phyloP scores from a whole-genome alignment of 140 eudicot species.

The Cichorium intybus region DNA sequence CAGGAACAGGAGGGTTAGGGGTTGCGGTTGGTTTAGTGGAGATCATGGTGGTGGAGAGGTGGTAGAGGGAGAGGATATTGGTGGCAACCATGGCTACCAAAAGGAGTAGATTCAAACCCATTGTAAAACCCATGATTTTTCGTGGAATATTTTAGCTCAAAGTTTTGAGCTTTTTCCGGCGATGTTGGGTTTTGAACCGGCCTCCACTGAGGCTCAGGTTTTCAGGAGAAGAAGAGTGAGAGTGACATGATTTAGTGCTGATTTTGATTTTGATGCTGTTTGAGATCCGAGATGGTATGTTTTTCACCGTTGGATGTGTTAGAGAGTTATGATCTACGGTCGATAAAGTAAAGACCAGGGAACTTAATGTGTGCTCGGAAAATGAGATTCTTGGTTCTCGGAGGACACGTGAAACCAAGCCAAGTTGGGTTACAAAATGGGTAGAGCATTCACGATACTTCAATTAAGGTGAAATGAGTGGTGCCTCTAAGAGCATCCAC shows the following conservation, averaged over 20 bases:
- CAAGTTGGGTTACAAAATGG: background rate
- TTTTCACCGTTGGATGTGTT: slow-evolving; percentile 28
- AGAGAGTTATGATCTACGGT: slow-evolving; percentile 24
- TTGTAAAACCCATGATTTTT: slow-evolving; percentile 63
- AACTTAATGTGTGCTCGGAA: background rate
- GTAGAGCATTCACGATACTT: too few relatives aligned
- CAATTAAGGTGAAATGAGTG: too few relatives aligned
- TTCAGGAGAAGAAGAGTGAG: slow-evolving; percentile 5
- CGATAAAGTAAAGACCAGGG: slow-evolving; percentile 10
- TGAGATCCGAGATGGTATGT: slow-evolving; percentile 30
- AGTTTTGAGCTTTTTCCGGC: background rate
- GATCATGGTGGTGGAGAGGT: slow-evolving; percentile 79
- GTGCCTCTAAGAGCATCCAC: too few relatives aligned
- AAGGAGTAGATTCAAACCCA: slow-evolving; percentile 76
- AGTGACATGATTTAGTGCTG: slow-evolving; percentile 10
- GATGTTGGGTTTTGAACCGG: background rate
- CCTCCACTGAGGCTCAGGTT: background rate
- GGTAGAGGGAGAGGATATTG: slow-evolving; percentile 91
- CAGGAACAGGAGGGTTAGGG: slow-evolving; percentile 66
- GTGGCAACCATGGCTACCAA: slow-evolving; percentile 92
- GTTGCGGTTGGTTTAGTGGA: slow-evolving; percentile 41
- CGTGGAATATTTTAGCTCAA: background rate
- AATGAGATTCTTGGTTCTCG: slow-evolving; percentile 13
- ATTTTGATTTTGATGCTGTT: slow-evolving; percentile 18
- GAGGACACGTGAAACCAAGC: slow-evolving; percentile 16